Base-by-base conservation (phyloP, 1,284 basidiomycete species). In the Baeospora myosura region DNA sequence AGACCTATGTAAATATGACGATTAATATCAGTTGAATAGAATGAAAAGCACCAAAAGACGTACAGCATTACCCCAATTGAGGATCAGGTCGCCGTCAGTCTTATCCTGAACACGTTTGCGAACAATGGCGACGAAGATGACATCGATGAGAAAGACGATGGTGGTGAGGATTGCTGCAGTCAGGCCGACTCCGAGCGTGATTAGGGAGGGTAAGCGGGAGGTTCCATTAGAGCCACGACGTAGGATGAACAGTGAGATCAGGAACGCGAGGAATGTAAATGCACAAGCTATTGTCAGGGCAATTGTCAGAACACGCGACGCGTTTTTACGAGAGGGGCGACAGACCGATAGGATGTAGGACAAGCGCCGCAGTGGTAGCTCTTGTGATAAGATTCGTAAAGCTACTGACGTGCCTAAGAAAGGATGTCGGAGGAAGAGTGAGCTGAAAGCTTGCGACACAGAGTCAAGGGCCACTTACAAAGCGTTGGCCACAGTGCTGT, bases 91-190 rank as follows among this genome's bases (percentile, higher is more conserved):
- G 38, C 64, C 69, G 45, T 69, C 59, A 8, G 68, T 64, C 23
- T 62, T 61, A 44, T 70, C 56, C 38, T 61, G 57, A 36, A 76
- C 58, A 42, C 60, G 63, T 47, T 64, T 55, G 41, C 65, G 65
- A 22, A 71, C 62, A 40, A 71, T 53, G 14, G 68, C 68, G 49
- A 73, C 68, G 41, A 75, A 58, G 47, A 71, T 69, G 45, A 75
- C 60, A 55, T 78, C 75, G 51, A 79, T 60, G 45, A 76, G 58
- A 59, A 78, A 76, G 43, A 67, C 63, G 45, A 72, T 57, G 20
- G 73, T 74, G 24, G 73, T 64, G 40, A 74, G 51, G 28, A 72
- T 39, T 29, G 70, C 63, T 6, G 75, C 65, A 16, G 69, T 39
- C 39, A 60, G 38, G 20, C 59, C 57, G 37, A 62, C 41, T 37